Base-by-base conservation (phyloP, 2,329 filamentous ascomycete species). In the Colletotrichum liaoningense region DNA sequence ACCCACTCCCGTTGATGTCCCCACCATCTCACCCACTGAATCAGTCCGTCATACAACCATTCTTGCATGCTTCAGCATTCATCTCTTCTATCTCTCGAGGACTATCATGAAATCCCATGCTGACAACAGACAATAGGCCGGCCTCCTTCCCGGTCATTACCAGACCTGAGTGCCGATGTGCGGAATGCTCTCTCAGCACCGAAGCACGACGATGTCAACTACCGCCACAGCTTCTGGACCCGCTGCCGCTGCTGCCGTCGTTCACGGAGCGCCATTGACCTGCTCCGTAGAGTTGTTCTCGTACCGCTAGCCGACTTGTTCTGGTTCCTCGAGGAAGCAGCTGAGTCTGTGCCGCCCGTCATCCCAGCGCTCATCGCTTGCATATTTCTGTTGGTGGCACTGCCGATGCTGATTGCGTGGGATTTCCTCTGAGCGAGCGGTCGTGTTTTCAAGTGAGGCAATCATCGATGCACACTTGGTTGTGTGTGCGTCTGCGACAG, bases 121-220 rank as follows among this genome's bases (percentile, higher is more conserved):
- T 49, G 35, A 55, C 55, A 30, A 56, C 7, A 33, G 30, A 49
- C 42, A 7, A 49, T 8, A 49, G 42, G 42, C 4, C 16, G 42
- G 7, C 46, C 55, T 38, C 26, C 38, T 26, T 73, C 71, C 7
- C 71, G 67, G 12, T 73, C 71, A 16, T 60, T 73, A 5, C 71
- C 71, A 42, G 71, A 73, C 60, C 67, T 73, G 9, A 71, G 71
- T 67, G 71, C 71, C 46, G 71, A 73, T 35, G 71, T 73, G n/a
- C 71, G 71, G 55, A 62, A 49, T 14, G 71, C 71, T 35, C 60
- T 73, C 35, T 35, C 14, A 35, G 60, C 67, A 7, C 67, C 71
- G 7, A 73, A 73, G 52, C 71, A 73, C 22, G 71, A 70, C 49
- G 71, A 73, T 12, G 60, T 70, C 7, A 38, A 60, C 8, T 70